Evolutionary conservation across 2,329 filamentous ascomycete genomes (phyloP).

Genomic region (Penicillium sp.): DNA sequence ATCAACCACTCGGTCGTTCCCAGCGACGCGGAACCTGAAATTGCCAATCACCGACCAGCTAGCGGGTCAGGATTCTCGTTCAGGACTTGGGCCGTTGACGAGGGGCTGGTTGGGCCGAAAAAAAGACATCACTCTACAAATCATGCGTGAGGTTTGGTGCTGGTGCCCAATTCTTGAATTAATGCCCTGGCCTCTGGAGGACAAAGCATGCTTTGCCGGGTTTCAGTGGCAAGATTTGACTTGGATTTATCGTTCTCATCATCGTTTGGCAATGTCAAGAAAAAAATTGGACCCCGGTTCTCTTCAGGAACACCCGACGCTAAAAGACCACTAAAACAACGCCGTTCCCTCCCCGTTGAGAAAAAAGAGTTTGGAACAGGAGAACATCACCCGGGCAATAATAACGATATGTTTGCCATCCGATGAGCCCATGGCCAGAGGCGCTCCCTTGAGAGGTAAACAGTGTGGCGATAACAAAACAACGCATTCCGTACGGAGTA

Average conservation of each 20-base stretch:
- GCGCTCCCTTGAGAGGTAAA: background rate
- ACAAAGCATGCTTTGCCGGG: background rate
- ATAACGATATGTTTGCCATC: background rate
- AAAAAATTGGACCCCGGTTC: conserved; percentile 3
- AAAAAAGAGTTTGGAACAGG: conserved; percentile 3
- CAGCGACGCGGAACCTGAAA: conserved; percentile 21
- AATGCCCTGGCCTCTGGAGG: background rate
- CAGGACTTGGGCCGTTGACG: conserved; percentile 14
- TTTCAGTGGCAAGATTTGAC: background rate
- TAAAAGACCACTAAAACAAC: conserved; percentile 6
- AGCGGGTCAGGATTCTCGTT: conserved; percentile 7
- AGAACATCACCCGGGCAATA: conserved; percentile 23
- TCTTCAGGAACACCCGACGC: conserved; percentile 16
- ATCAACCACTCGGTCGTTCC: conserved; percentile 9
- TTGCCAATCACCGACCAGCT: conserved; percentile 9
- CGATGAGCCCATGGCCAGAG: background rate
- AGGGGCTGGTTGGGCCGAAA: conserved; percentile 11
- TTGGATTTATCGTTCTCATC: background rate
- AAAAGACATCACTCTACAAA: background rate
- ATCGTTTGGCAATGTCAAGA: background rate
- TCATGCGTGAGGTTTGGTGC: conserved; percentile 3
- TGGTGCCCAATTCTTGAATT: conserved; percentile 24
- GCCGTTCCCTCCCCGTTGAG: conserved; percentile 4
- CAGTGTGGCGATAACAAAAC: background rate
- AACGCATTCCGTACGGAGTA: background rate